Evolutionary conservation across 441 rosid genomes (phyloP).

Genomic region (Gossypium trilobum): DNA sequence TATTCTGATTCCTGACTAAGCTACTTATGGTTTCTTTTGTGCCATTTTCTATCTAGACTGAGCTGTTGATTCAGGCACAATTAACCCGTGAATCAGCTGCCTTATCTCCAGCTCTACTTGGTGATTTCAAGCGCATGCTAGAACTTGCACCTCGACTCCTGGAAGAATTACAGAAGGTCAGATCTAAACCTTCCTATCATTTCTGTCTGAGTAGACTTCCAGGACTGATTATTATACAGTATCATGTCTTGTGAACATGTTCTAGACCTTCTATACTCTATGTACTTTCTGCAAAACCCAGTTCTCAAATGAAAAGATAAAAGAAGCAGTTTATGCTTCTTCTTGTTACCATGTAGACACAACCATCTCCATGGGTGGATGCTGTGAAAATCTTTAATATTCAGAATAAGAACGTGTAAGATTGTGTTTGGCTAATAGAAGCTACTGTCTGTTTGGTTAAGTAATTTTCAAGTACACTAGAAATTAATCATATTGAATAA

Average conservation of each 20-base stretch:
- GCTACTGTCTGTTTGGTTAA: not conserved
- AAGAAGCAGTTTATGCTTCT: conserved; percentile 1
- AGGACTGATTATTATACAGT: not conserved
- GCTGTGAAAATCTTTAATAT: not conserved
- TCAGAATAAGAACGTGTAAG: not conserved
- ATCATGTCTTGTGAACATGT: not conserved
- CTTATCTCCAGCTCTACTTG: conserved; percentile 65
- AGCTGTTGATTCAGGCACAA: conserved; percentile 94
- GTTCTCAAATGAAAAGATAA: not conserved
- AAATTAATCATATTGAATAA: not conserved
- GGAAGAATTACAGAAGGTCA: conserved; percentile 90
- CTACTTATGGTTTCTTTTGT: conserved; percentile 15
- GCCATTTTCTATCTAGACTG: conserved; percentile 50
- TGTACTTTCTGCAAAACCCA: not conserved
- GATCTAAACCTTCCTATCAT: not conserved
- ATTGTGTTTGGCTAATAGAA: not conserved
- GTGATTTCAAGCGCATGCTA: conserved; percentile 77
- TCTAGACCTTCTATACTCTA: not conserved
- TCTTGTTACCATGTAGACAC: not conserved
- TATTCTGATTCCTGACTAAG: too few relatives aligned
- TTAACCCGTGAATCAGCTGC: conserved; percentile 69
- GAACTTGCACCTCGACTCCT: conserved; percentile 96
- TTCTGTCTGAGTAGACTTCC: conserved; percentile 11
- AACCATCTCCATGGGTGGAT: not conserved
- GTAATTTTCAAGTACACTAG: not conserved